Base-by-base conservation (phyloP, 116 monocot genomes). In the Iris pallida region DNA sequence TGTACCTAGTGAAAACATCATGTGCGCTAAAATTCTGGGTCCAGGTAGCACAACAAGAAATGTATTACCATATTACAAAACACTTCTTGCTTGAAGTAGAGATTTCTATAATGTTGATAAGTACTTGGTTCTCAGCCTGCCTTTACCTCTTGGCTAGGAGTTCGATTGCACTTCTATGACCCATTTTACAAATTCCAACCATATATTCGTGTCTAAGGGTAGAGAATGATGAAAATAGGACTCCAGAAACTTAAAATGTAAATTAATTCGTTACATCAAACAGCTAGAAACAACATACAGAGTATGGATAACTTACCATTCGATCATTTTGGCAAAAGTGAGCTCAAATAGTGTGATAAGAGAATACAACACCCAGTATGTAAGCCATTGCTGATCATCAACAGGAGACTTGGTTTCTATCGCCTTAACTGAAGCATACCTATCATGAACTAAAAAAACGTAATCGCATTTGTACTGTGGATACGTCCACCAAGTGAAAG, bases 321-420 rank as follows among this genome's bases (percentile, higher is more conserved):
- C 75, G 12, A 81, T 43, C 2, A 76, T 58, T 71, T 69, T 83
- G 8, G 81, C 80, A 73, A 92, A 92, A 44, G 86, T 88, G 42
- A 88, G 81, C 83, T 92, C 92, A 69, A 92, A 81, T 40, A 92
- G 86, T 49, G 92, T 88, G 20, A 88, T 76, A 20, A 92, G 57
- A 10, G 92, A 92, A 73, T 92, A 88, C 53, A 92, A 55, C 63
- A 92, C 92, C 92, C 92, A 92, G 42, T 92, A 88, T 52, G 92
- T 92, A 53, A 92, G 88, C 92, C 92, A 92, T 72, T 92, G 88
- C 48, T 83, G 88, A 85, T 88, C 88, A 69, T 88, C 92, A 30
- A 81, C 71, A 56, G 76, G 82, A 65, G 88, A 85, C 75, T 88
- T 83, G 30, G 86, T 88, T 77, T 92, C 92, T 72, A 92, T 92